A percentile compares a stretch with the other conserved stretches of the same genome.
These are phyloP conservation scores for Iodosphaeria phyllophila DNA, from an alignment of 2,329 filamentous ascomycete species.

Conservation along the genomic window DNA sequence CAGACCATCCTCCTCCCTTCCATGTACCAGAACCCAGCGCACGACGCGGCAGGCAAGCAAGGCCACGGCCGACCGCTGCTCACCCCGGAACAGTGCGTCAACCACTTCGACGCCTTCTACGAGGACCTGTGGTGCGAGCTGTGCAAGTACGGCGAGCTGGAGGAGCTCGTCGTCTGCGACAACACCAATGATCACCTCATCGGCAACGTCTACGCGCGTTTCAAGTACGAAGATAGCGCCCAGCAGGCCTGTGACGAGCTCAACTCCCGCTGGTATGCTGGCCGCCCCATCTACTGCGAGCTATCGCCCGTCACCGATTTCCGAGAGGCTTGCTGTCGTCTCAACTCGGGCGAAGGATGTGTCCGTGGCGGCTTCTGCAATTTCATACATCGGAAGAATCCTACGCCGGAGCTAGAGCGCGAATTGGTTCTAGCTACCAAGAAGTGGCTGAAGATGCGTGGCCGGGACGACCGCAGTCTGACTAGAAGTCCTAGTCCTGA, in stretches of 20 bases:
- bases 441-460: slow-evolving; percentile 83
- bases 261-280: slow-evolving; percentile 93
- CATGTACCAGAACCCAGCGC: slow-evolving; percentile 96
- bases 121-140: slow-evolving; percentile 99
- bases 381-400: slow-evolving; percentile 97
- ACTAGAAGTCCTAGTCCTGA: slow-evolving; percentile 75
- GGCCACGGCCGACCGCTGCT: too few relatives aligned
- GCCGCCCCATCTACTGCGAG: slow-evolving; percentile 94
- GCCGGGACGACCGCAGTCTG: slow-evolving; percentile 66
- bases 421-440: slow-evolving; percentile 80
- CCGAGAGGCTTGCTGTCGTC: slow-evolving; percentile 85
- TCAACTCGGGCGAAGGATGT: slow-evolving; percentile 90
- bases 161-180: slow-evolving; percentile 96
- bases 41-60: slow-evolving; percentile 76
- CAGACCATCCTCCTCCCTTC: slow-evolving; percentile 97
- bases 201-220: slow-evolving; percentile 96
- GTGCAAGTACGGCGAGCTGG: slow-evolving; percentile 94
- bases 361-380: slow-evolving; percentile 96
- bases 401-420: slow-evolving; percentile 68
- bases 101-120: slow-evolving; percentile 99
- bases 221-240: slow-evolving; percentile 97
- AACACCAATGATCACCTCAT: slow-evolving; percentile 99
- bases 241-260: slow-evolving; percentile 87
- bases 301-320: slow-evolving; percentile 94
- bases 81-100: slow-evolving; percentile 89